A percentile compares a stretch with the other conserved stretches of the same genome.
phyloP scores from a whole-genome alignment of 2,329 filamentous ascomycete species.

The Clarireedia sp. region DNA sequence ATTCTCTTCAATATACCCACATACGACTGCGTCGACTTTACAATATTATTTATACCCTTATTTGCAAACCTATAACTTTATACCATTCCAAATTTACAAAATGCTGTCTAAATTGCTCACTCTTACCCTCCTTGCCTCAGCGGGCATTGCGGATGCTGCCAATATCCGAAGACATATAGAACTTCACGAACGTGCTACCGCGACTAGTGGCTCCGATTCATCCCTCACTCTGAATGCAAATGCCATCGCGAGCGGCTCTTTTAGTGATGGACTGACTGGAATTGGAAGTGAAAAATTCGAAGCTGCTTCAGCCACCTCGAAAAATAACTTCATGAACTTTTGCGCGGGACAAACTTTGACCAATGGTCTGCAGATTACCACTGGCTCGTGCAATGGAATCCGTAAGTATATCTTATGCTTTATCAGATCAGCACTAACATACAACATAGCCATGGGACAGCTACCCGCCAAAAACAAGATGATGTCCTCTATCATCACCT shows the following conservation, averaged over 20 bases:
- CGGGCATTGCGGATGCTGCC: slow-evolving; percentile 7
- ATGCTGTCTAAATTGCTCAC: slow-evolving; percentile 14
- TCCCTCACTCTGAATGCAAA: slow-evolving; percentile 7
- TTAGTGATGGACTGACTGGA: slow-evolving; percentile 14
- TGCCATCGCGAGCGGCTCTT: slow-evolving; percentile 18
- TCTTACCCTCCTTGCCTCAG: slow-evolving; percentile 12
- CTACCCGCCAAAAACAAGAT: slow-evolving; percentile 28
- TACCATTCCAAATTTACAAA: neutral
- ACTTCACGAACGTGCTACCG: neutral
- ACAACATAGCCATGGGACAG: slow-evolving; percentile 26
- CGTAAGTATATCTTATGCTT: slow-evolving; percentile 12
- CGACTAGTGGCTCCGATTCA: neutral
- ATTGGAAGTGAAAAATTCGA: slow-evolving; percentile 17
- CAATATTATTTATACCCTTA: neutral
- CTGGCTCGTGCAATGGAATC: slow-evolving; percentile 50
- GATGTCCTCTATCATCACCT: slow-evolving; percentile 27
- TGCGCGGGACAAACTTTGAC: slow-evolving; percentile 38
- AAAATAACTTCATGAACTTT: slow-evolving; percentile 27
- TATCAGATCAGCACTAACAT: neutral
- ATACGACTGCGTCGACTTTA: slow-evolving; percentile 3
- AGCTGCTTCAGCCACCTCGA: slow-evolving; percentile 18
- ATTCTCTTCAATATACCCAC: neutral
- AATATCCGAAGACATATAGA: slow-evolving; percentile 4
- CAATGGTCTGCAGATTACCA: slow-evolving; percentile 48
- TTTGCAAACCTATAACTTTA: neutral